These are phyloP conservation scores for Solanum infundibuliforme DNA, from an alignment of 257 asterid genomes.

Conservation along the genomic window DNA sequence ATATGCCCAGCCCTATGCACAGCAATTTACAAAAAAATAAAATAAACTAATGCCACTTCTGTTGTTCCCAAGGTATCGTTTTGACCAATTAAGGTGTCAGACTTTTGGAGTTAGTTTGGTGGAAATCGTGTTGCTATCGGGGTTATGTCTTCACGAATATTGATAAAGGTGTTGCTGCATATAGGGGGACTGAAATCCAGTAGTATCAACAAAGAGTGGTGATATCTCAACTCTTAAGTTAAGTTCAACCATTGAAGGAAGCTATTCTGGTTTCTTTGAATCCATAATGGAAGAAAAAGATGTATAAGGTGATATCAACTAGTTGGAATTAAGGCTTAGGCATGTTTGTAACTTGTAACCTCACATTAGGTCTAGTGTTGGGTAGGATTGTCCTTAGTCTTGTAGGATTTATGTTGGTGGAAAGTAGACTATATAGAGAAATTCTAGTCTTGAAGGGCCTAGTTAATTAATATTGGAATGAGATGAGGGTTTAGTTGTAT, in stretches of 20 bases:
- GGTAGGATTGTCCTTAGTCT: not conserved
- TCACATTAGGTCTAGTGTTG: not conserved
- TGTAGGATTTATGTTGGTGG: not conserved
- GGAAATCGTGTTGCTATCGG: not conserved
- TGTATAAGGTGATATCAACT: not conserved
- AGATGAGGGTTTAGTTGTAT: not conserved
- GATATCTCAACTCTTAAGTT: not conserved
- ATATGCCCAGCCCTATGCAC: not conserved
- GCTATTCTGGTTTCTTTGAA: not conserved
- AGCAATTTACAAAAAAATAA: not conserved
- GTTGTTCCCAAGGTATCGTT: not conserved
- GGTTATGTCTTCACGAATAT: not conserved
- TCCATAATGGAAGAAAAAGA: not conserved
- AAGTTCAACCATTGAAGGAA: not conserved
- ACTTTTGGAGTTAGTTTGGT: not conserved
- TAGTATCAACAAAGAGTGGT: not conserved
- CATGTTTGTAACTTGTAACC: not conserved
- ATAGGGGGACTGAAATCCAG: not conserved
- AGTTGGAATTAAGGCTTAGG: not conserved
- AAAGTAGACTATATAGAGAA: not conserved
- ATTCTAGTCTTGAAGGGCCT: not conserved
- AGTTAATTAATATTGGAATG: not conserved
- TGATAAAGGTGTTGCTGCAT: not conserved
- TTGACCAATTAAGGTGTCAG: not conserved
- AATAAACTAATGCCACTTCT: not conserved